Conservation (phyloP, 352 stramenopile species). For the Peronospora tabacina region DNA sequence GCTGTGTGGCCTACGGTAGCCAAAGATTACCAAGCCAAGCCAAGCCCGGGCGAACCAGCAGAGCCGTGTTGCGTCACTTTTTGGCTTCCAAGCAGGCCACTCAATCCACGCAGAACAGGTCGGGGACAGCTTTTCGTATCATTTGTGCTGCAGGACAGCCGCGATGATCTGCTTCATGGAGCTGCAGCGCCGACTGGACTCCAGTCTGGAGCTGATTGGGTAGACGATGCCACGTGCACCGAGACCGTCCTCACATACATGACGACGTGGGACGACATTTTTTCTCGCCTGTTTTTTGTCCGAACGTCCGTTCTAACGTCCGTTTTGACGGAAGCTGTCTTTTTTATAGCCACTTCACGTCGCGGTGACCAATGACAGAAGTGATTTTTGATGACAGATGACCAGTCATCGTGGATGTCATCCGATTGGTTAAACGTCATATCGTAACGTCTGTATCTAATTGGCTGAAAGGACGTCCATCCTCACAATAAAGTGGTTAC, state of each 20-base stretch:
- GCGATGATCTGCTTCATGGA: slow-evolving; percentile 14
- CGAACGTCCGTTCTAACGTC: background rate
- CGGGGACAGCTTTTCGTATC: slow-evolving; percentile 18
- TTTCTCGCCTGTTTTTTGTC: slow-evolving; percentile 2
- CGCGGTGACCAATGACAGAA: slow-evolving; percentile 20
- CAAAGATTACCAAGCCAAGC: background rate
- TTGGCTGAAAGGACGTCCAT: slow-evolving; percentile 12
- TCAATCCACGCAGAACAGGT: slow-evolving; percentile 5
- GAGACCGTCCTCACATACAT: slow-evolving; percentile 15
- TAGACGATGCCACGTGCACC: slow-evolving; percentile 21
- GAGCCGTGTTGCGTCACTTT: background rate
- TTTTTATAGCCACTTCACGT: background rate
- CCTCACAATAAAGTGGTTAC: too few species aligned
- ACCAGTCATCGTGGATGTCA: slow-evolving; percentile 23
- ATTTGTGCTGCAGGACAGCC: slow-evolving; percentile 14
- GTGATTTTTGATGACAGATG: slow-evolving; percentile 13
- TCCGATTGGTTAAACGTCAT: slow-evolving; percentile 13
- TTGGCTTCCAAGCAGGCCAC: slow-evolving; percentile 3
- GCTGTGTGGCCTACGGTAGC: background rate
- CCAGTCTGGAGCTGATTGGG: slow-evolving; percentile 18
- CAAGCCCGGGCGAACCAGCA: too few species aligned
- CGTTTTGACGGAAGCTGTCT: background rate
- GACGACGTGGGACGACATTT: slow-evolving; percentile 9
- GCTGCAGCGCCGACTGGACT: slow-evolving; percentile 1
- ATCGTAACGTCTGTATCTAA: background rate